Percentiles rank a stretch among this genome's conserved stretches.
Evolutionary conservation across 768 basidiomycete species (phyloP).

Genomic region (Naganishia randhawae): DNA sequence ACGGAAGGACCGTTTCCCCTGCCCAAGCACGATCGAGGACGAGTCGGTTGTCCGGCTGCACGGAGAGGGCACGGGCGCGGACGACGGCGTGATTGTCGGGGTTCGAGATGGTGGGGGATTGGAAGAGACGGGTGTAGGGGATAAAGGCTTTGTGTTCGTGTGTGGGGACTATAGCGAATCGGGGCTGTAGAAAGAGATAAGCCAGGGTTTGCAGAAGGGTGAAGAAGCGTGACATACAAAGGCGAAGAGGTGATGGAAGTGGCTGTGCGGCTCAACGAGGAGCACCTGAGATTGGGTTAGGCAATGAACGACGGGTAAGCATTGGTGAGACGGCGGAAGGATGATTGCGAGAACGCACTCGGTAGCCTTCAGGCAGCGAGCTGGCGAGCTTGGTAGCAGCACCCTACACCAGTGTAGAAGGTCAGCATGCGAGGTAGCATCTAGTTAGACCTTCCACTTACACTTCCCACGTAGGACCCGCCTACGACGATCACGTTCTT

Average conservation of each 20-base stretch:
- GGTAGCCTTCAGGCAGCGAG: slow-evolving; percentile 10
- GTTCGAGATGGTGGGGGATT: background rate
- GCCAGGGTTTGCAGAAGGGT: background rate
- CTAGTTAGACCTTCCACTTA: background rate
- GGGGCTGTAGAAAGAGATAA: slow-evolving; percentile 21
- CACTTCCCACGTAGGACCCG: slow-evolving; percentile 27
- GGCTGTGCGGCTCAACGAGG: slow-evolving; percentile 28
- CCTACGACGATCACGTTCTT: slow-evolving; percentile 30
- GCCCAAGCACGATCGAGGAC: slow-evolving; percentile 35
- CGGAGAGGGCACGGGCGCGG: slow-evolving; percentile 12
- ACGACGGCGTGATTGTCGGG: slow-evolving; percentile 18
- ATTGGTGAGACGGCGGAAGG: background rate
- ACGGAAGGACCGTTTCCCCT: slow-evolving; percentile 50
- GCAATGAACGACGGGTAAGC: too few relatives aligned
- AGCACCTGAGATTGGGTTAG: slow-evolving; percentile 16
- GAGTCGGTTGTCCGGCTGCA: slow-evolving; percentile 15
- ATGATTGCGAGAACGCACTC: background rate
- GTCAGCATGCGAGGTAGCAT: background rate
- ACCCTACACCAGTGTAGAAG: background rate
- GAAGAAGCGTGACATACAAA: slow-evolving; percentile 18
- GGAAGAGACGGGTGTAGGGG: slow-evolving; percentile 26
- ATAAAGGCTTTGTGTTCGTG: slow-evolving; percentile 32
- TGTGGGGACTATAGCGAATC: slow-evolving; percentile 23
- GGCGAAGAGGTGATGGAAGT: slow-evolving; percentile 31
- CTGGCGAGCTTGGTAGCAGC: slow-evolving; percentile 20